Evolutionary conservation across 371 early-diverging fungal species (phyloP).

Genomic region (Mucor ambiguus): DNA sequence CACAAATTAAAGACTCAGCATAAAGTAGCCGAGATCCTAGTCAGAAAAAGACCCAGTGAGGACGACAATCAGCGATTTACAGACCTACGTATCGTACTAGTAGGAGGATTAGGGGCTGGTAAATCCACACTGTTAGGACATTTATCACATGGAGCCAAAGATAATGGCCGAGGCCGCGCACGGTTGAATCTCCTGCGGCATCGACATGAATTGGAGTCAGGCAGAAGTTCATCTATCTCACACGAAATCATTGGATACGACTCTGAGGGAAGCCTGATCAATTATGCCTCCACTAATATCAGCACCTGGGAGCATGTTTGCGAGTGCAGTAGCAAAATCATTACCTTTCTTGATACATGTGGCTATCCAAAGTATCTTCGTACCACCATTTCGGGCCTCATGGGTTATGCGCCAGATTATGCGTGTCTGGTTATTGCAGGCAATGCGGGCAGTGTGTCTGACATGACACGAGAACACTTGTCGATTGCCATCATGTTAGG

Average conservation of each 20-base stretch:
- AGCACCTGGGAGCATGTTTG: conserved; percentile 87
- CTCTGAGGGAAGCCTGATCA: conserved; percentile 56
- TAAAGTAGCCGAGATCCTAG: conserved; percentile 66
- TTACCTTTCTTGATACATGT: conserved; percentile 89
- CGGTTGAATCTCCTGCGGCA: conserved; percentile 84
- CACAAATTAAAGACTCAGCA: conserved; percentile 16
- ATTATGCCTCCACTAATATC: conserved; percentile 64
- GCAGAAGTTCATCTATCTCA: conserved; percentile 87
- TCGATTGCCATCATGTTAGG: conserved; percentile 81
- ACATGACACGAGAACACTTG: conserved; percentile 90
- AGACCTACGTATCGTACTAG: conserved; percentile 81
- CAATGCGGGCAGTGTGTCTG: conserved; percentile 71
- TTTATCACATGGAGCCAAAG: conserved; percentile 78
- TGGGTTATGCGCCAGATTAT: conserved; percentile 88
- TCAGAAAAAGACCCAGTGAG: conserved; percentile 60
- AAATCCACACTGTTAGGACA: conserved; percentile 88
- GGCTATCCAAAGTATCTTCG: conserved; percentile 91
- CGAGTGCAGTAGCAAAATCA: conserved; percentile 72
- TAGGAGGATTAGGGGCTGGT: conserved; percentile 84
- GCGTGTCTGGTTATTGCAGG: conserved; percentile 88
- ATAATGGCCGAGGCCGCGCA: conserved; percentile 90
- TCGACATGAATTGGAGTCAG: conserved; percentile 89
- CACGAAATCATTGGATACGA: conserved; percentile 88
- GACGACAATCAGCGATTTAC: conserved; percentile 43
- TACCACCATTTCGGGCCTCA: conserved; percentile 90